Base-by-base conservation (phyloP, 768 basidiomycete genomes). In the Calocybe indica region DNA sequence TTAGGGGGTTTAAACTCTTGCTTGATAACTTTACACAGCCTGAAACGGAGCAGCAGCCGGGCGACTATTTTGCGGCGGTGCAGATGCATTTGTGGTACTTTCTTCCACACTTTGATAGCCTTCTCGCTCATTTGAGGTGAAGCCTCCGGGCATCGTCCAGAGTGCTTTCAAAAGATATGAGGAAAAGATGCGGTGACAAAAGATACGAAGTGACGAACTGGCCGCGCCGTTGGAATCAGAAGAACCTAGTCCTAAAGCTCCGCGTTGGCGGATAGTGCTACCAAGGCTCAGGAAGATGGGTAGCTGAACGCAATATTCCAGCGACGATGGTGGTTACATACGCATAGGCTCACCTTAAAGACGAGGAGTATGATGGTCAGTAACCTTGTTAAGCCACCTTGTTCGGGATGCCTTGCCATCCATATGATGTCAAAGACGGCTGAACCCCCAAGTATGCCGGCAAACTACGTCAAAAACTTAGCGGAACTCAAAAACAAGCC, bases 131-230 rank as follows among this genome's bases (percentile, higher is more conserved):
- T 63, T 55, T 5, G 79, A 76, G 0, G 81, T 80, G 54, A 85
- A 82, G 1, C 82, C 82, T 10, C 84, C 85, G 4, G 85, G 85
- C 85, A 87, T 87, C 13, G 83, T 77, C 85, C 85, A 87, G 11
- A 87, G 85, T 87, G 43, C 22, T 22, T 22, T 22, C 1, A n/a
- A 8, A 45, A 22, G 6, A 34, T 53, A 37, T 34, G 49, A 47
- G 54, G 8, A 48, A 45, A 39, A 14, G 46, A 36, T 29, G 6
- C 29, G n/a, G 28, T 34, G 31, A n/a, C 4, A 46, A 30, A 41
- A n/a, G 14, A 22, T 30, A 15, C 30, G 13, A 30, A 40, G 13
- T 32, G 31, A 55, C 64, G 29, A 53, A 79, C 85, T 79, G 13
- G 84, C 83, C 15, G 80, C 74, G 5, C 82, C 80, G 50, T 62